Evolutionary conservation across 106 monocot genomes (phyloP), one percentile per base, ranked within the genome.

Genomic region (Apostasia shenzhenica): DNA sequence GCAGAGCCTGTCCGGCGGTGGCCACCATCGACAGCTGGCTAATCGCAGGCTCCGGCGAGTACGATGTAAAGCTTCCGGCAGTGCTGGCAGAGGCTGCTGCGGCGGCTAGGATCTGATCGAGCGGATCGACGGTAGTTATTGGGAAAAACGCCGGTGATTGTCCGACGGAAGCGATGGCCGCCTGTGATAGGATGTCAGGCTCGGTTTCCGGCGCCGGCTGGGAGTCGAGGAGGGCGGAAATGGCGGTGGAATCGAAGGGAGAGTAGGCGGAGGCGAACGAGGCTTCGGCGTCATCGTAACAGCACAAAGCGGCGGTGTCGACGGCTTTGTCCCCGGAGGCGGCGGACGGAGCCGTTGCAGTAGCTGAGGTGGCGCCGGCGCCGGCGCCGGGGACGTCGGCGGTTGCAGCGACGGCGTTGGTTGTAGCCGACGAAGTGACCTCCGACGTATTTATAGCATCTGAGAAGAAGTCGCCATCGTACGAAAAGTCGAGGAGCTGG

Each of bases 401-500:
- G 43, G 12, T 2, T 9, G 2, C 39, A 14, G 4, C n/a, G 11
- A n/a, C 14, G 14, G 7, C 5, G 45, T 63, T 59, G 38, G 26
- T 42, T 58, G 47, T 67, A 54, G 54, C 5, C 42, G 46, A 61
- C 39, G 71, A 79, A 70, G 57, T 77, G 57, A n/a, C 75, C 76
- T 6, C 72, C 56, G 41, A 68, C 74, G 45, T 62, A 47, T 1
- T 2, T 1, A 5, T n/a, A 4, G 64, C 44, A 14, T 73, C 73
- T 40, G 50, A 37, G 8, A 75, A 75, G 13, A 67, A 68, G 52
- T 53, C 71, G 14, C 72, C 81, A 12, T 90, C 90, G 48, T 85
- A 78, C 45, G 72, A 72, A 73, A 89, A 84, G 48, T 78, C 75
- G 37, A 86, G 69, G 66, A 92, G 71, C 44, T 85, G 79, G 41